Base-by-base conservation (phyloP, 78 protist genomes). In the Bigelowiella natans region DNA sequence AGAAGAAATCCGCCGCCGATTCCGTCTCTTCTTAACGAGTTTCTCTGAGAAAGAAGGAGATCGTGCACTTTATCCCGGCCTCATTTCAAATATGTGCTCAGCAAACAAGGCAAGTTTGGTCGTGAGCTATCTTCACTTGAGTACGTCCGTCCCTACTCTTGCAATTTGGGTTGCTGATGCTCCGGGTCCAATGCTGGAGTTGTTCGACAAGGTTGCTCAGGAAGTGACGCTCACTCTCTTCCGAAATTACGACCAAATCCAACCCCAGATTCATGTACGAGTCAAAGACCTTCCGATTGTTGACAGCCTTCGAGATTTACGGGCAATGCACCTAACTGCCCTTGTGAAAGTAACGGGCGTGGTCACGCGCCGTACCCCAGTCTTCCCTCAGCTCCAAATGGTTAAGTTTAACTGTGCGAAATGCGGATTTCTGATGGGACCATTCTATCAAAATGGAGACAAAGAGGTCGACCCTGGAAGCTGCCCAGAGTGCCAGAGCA, bases 281-380 rank as follows among this genome's bases (percentile, higher is more conserved):
- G 92, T 98, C 73, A 37, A 95, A 11, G 95, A 96, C 34, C 85
- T 97, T 1, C 99, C 99, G 1, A 38, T 94, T 2, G 73, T 64
- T 28, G 98, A 97, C 90, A 37, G 95, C 7, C 93, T 98, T n/a
- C 93, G 99, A 2, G 98, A 97, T 18, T 86, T 98, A 11, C 85
- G 99, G 0, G 96, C 96, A 34, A 11, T 85, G 0, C 97, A 97
- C 91, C 82, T 98, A 31, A 95, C 96, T 93, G 82, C 86, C n/a
- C 89, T 98, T 18, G 90, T 96, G 85, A 90, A 91, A 31, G 96
- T 96, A 36, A 18, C 28, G 31, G 99, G 99, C 31, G 99, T 98
- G 31, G 97, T 98, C 38, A 97, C 99, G 2, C 89, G 99, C 18
- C 94, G 99, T 31, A 95, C 98, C 0, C 85, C 38, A 1, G 98